Conservation (phyloP, 2,329 filamentous ascomycete genomes). For the Cladosporium velox region DNA sequence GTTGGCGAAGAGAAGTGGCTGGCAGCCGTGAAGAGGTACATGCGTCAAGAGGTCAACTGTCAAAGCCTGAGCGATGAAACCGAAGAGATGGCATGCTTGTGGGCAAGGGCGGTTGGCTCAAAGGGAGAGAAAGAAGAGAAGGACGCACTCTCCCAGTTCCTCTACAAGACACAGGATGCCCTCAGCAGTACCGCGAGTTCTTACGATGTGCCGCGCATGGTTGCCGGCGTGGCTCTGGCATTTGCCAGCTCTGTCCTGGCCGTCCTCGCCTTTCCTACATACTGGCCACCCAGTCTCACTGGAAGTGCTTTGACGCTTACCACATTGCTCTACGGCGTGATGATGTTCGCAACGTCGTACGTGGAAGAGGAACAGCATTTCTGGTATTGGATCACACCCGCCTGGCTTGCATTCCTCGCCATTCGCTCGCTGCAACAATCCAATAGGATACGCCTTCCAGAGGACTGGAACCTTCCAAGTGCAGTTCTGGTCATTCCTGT, state of each 20-base stretch:
- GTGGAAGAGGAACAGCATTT: conserved; percentile 98
- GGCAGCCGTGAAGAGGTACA: background rate
- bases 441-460: background rate
- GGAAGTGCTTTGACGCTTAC: conserved; percentile 42
- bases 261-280: conserved; percentile 36
- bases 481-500: conserved; percentile 37
- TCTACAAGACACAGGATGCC: conserved; percentile 69
- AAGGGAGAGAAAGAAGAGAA: background rate
- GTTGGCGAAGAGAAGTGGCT: conserved; percentile 49
- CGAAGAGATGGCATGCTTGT: conserved; percentile 28
- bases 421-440: conserved; percentile 10
- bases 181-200: conserved; percentile 92
- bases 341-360: conserved; percentile 98
- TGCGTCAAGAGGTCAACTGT: background rate
- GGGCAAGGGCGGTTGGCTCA: conserved; percentile 29
- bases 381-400: conserved; percentile 87
- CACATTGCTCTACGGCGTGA: conserved; percentile 64
- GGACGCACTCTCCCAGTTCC: conserved; percentile 53
- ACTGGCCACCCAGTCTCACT: conserved; percentile 48
- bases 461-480: background rate
- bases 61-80: conserved; percentile 22
- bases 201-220: conserved; percentile 72
- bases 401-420: conserved; percentile 58
- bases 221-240: conserved; percentile 48
- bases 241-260: conserved; percentile 44